phyloP scores from a whole-genome alignment of 2,329 filamentous ascomycete species.

The Pseudocercospora macadamiae region DNA sequence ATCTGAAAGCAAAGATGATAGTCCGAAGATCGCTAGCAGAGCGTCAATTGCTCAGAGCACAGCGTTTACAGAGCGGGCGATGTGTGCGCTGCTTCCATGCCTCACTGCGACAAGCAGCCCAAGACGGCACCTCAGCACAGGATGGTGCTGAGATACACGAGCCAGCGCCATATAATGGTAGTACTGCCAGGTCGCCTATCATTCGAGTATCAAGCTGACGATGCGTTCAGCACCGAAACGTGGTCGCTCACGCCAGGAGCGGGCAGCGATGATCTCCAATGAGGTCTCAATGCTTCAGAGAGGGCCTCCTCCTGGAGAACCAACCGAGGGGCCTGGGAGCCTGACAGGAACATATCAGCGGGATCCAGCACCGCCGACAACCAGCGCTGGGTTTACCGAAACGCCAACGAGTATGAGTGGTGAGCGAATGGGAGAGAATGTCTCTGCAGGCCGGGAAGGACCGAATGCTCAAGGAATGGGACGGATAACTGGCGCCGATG shows the following conservation, averaged over 20 bases:
- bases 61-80: constrained; percentile 24
- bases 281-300: constrained; percentile 31
- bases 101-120: constrained; percentile 19
- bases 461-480: constrained; percentile 28
- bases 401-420: constrained; percentile 19
- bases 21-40: constrained; percentile 20
- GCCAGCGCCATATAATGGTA: constrained; percentile 19
- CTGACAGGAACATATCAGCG: constrained; percentile 19
- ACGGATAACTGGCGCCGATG: constrained; percentile 8
- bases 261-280: constrained; percentile 30
- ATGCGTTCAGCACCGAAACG: constrained; percentile 7
- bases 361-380: constrained; percentile 17
- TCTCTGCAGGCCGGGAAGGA: constrained; percentile 28
- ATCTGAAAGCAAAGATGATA: constrained; percentile 17
- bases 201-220: not conserved
- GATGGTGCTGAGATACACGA: constrained; percentile 13
- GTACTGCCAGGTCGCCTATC: not conserved
- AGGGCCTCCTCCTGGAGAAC: constrained; percentile 26
- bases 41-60: constrained; percentile 21
- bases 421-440: constrained; percentile 30
- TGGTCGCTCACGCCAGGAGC: constrained; percentile 20
- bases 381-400: constrained; percentile 23
- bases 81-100: constrained; percentile 29
- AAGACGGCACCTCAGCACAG: constrained; percentile 4
- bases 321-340: constrained; percentile 18